These are phyloP conservation scores for Hyaloscypha variabilis DNA, from an alignment of 495 filamentous ascomycete genomes.

Conservation along the genomic window DNA sequence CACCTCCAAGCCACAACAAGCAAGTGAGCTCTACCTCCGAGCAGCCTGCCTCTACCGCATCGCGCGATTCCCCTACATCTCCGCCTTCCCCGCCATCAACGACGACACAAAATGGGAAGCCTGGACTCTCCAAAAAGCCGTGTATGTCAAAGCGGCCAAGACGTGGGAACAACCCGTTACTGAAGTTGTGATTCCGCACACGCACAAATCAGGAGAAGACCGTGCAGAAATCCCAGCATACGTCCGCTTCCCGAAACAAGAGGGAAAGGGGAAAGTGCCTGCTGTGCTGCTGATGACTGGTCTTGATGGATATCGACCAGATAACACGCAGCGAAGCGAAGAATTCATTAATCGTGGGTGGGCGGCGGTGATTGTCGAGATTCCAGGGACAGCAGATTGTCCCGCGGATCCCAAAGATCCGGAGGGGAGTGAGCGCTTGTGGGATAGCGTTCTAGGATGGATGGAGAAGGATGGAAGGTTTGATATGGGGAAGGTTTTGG, in stretches of 20 bases:
- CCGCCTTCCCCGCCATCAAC: conserved; percentile 42
- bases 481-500: conserved; percentile 62
- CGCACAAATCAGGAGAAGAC: conserved; percentile 48
- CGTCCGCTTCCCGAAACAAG: conserved; percentile 57
- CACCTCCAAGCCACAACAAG: conserved; percentile 43
- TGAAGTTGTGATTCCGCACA: conserved; percentile 66
- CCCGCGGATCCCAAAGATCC: conserved; percentile 62
- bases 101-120: conserved; percentile 57
- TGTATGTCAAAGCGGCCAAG: conserved; percentile 60
- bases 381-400: conserved; percentile 80
- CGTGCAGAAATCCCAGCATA: conserved; percentile 65
- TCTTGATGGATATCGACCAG: conserved; percentile 77
- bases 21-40: conserved; percentile 66
- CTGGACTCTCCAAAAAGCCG: conserved; percentile 68
- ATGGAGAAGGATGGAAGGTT: conserved; percentile 59
- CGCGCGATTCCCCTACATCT: conserved; percentile 71
- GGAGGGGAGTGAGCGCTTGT: conserved; percentile 54
- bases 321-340: conserved; percentile 72
- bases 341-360: conserved; percentile 61
- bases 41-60: conserved; percentile 75
- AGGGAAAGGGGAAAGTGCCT: conserved; percentile 42
- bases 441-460: conserved; percentile 69
- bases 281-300: conserved; percentile 73
- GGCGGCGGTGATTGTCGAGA: conserved; percentile 65
- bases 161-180: conserved; percentile 56